Conservation (phyloP, 1,284 basidiomycete species). For the Apiotrichum gamsii region DNA sequence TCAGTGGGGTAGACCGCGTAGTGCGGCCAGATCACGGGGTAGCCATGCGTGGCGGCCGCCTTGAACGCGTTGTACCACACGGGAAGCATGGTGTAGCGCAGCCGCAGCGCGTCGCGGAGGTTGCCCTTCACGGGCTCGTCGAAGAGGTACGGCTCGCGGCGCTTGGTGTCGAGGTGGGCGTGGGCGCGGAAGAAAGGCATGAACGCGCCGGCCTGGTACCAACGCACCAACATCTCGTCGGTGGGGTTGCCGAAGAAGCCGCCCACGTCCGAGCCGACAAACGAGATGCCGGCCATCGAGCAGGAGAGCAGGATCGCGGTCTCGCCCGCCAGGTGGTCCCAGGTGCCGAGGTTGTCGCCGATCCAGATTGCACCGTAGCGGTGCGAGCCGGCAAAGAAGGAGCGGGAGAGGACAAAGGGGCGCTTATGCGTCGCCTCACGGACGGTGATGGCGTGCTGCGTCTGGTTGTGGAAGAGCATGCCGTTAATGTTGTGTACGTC, state of each 20-base stretch:
- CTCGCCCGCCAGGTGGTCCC: conserved; percentile 91
- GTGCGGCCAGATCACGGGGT: conserved; percentile 84
- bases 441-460: conserved; percentile 70
- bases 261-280: conserved; percentile 90
- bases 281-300: conserved; percentile 88
- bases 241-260: conserved; percentile 98
- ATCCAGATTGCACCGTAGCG: conserved; percentile 98
- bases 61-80: conserved; percentile 97
- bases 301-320: conserved; percentile 90
- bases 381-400: conserved; percentile 94
- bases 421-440: conserved; percentile 69
- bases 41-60: conserved; percentile 69
- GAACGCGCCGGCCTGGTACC: conserved; percentile 95
- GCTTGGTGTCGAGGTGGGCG: conserved; percentile 96
- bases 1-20: conserved; percentile 90
- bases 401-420: conserved; percentile 90
- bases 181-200: conserved; percentile 98
- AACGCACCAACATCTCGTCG: conserved; percentile 88
- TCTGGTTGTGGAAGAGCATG: conserved; percentile 63
- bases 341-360: conserved; percentile 93
- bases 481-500: conserved; percentile 60
- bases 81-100: conserved; percentile 83
- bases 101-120: conserved; percentile 68
- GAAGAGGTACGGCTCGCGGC: conserved; percentile 88
- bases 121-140: conserved; percentile 82